Base-by-base conservation (phyloP, 768 basidiomycete species). In the Suillus subluteus region DNA sequence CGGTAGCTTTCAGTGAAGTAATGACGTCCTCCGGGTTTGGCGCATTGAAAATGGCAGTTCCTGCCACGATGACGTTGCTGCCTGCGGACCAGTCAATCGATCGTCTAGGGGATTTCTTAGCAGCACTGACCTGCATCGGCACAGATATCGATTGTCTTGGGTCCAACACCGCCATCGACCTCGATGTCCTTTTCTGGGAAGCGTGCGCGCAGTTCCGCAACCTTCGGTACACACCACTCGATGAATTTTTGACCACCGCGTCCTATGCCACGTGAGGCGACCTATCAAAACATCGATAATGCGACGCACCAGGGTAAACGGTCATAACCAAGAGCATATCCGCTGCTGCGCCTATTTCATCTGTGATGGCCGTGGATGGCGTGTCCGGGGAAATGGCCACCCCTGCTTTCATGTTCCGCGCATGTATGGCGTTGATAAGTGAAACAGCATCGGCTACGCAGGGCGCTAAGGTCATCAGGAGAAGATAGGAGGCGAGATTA, bases 291-390 rank as follows among this genome's bases (percentile, higher is more conserved):
- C 48, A 32, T 37, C 30, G 41, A 35, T 54, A 6, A 38, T 32
- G 16, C n/a, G 37, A 63, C 73, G 59, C 69, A 91, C 92, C 97
- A 55, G 96, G 97, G 74, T 94, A 91, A 32, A 99, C 96, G 11
- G 97, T 99, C 97, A 99, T 99, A 72, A 99, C 96, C 68, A 99
- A 88, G 41, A 99, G 85, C 93, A 98, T 94, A 76, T 98, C 96
- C 6, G 91, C 95, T 6, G 86, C 87, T 15, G 88, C 73, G n/a
- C 84, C 97, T 58, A 99, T 83, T 58, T 88, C 88, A 74, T 96
- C 90, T 61, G 95, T 91, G 76, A 99, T 96, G 50, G 89, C 91
- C 4, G 87, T 84, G 30, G 95, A 91, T 13, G 94, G 93, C 0
- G 98, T 99, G 73, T 95, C 92, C 1, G 98, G 98, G 7, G 96